phyloP scores from a whole-genome alignment of 306 rosid species.

The Bauhinia variegata region DNA sequence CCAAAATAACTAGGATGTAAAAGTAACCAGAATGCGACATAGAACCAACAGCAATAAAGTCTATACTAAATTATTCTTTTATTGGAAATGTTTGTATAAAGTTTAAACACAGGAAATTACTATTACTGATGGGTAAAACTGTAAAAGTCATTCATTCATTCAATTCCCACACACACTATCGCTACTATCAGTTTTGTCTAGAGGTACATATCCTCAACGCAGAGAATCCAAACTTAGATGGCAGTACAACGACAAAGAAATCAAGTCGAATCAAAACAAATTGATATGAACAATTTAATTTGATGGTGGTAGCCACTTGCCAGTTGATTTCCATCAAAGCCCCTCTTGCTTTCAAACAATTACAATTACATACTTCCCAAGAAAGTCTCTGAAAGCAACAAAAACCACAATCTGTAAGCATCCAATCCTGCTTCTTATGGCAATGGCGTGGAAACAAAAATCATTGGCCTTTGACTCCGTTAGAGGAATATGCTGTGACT shows the following conservation, averaged over 20 bases:
- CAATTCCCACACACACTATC: slow-evolving; percentile 36
- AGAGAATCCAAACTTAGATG: slow-evolving; percentile 21
- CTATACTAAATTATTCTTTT: slow-evolving; percentile 50
- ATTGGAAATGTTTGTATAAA: slow-evolving; percentile 35
- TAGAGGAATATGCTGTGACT: slow-evolving; percentile 26
- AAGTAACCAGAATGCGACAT: slow-evolving; percentile 54
- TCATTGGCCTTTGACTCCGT: slow-evolving; percentile 8
- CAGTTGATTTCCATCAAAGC: slow-evolving; percentile 33
- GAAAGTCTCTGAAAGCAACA: slow-evolving; percentile 41
- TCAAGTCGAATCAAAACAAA: slow-evolving; percentile 34
- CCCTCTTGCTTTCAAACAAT: slow-evolving; percentile 32
- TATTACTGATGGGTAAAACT: slow-evolving; percentile 9
- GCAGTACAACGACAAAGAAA: slow-evolving; percentile 18
- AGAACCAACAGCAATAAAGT: slow-evolving; percentile 63
- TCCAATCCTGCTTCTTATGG: slow-evolving; percentile 14
- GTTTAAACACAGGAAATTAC: slow-evolving; percentile 38
- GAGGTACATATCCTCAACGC: slow-evolving; percentile 30
- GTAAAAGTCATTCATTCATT: slow-evolving; percentile 30
- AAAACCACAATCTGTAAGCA: slow-evolving; percentile 34
- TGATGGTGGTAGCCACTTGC: slow-evolving; percentile 32
- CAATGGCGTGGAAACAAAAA: slow-evolving; percentile 14
- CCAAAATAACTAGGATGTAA: slow-evolving; percentile 12
- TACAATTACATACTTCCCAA: slow-evolving; percentile 35
- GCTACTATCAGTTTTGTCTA: slow-evolving; percentile 34
- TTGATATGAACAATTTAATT: slow-evolving; percentile 50